These are phyloP conservation scores for Ophiocordyceps unilateralis DNA, from an alignment of 2,329 filamentous ascomycete genomes.

Conservation along the genomic window DNA sequence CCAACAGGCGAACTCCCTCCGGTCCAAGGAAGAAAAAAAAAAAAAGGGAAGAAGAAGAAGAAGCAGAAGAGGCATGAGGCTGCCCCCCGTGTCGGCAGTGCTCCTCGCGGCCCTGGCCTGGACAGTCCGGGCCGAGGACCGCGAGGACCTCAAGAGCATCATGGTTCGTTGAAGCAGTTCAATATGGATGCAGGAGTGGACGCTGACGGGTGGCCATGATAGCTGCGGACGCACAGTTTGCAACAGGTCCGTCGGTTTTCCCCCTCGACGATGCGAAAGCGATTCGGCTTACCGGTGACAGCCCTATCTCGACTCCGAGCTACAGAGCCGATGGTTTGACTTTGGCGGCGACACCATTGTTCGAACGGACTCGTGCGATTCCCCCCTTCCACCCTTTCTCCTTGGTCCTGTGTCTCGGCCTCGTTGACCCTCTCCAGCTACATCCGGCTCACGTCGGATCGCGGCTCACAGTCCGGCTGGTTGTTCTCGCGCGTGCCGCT, in stretches of 20 bases:
- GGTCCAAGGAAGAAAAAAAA: too few relatives aligned
- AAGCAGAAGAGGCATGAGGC: constrained; percentile 23
- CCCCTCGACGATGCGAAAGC: too few relatives aligned
- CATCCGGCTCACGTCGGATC: constrained; percentile 80
- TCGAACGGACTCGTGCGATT: constrained; percentile 50
- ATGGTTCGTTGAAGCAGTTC: constrained; percentile 22
- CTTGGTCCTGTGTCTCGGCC: background rate
- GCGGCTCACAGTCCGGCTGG: constrained; percentile 81
- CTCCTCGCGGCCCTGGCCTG: constrained; percentile 33
- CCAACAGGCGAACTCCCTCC: too few relatives aligned
- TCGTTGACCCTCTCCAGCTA: constrained; percentile 40
- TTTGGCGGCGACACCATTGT: constrained; percentile 93
- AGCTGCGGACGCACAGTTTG: constrained; percentile 80
- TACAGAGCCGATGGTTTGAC: constrained; percentile 98
- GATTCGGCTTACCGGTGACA: constrained; percentile 19
- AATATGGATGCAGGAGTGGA: background rate
- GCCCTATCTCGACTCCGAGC: constrained; percentile 95
- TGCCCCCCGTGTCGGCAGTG: constrained; percentile 27
- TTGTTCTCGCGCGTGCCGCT: constrained; percentile 85
- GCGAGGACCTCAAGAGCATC: constrained; percentile 34
- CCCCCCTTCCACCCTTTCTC: too few relatives aligned
- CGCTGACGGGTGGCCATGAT: constrained; percentile 5
- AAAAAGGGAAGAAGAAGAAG: background rate
- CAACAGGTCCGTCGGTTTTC: constrained; percentile 42
- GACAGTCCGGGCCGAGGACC: constrained; percentile 29